Base-by-base conservation (phyloP, 768 basidiomycete species). In the Collybiopsis confluens region DNA sequence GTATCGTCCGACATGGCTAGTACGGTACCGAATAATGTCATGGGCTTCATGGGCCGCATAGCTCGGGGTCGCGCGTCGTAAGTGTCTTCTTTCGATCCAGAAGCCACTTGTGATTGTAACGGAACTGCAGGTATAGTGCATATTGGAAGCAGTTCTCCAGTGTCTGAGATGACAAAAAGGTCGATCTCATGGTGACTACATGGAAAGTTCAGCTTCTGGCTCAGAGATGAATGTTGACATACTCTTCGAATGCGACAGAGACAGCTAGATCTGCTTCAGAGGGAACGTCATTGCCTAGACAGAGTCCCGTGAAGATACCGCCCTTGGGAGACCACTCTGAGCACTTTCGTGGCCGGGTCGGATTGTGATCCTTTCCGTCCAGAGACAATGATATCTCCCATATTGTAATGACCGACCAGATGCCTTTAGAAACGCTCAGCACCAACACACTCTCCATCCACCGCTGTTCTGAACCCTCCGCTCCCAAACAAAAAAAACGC, bases 321-420 rank as follows among this genome's bases (percentile, higher is more conserved):
- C 78, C 78, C 48, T 75, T 73, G 0, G 74, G 77, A 24, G 73
- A 75, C 85, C 86, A 86, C 46, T 78, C 71, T 13, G 72, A 75
- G 10, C 70, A 55, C 58, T 70, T 75, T 6, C 58, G 55, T 24
- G 65, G 56, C 6, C 30, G 21, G 11, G 20, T 10, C 9, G 42
- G 15, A 13, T 8, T 21, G 1, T 44, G 24, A 15, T 46, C 55
- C 13, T 66, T 62, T 8, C 61, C 56, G 26, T 51, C 56, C 21
- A 35, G 41, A 44, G 42, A 43, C 20, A 36, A 15, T 13, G 42
- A 23, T 3, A 80, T 59, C 52, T 81, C 73, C 81, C 86, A 85
- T 18, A 83, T 59, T 1, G 73, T 70, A 44, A 87, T 59, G 16
- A 72, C 69, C 37, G 81, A 80, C 86, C 86, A 88, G 46, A 88